Conservation (phyloP, 495 filamentous ascomycete species). For the Cryomyces antarcticus region DNA sequence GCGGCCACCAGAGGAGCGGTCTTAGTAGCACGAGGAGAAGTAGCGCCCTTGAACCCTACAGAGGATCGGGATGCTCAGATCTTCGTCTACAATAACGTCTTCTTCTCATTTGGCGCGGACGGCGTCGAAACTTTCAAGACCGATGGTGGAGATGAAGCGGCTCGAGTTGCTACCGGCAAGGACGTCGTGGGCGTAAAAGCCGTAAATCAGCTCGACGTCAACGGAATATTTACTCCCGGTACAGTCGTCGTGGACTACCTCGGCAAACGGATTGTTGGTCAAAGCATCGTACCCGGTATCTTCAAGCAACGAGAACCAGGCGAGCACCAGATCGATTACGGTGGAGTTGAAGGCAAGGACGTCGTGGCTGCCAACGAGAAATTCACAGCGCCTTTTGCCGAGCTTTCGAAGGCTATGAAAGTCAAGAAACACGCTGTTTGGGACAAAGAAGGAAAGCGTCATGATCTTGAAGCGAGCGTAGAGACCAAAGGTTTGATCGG, state of each 20-base stretch:
- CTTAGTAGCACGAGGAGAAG: conserved; percentile 77
- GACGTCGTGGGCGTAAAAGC: conserved; percentile 84
- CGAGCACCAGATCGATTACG: conserved; percentile 97
- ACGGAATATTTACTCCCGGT: conserved; percentile 80
- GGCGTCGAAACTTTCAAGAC: conserved; percentile 92
- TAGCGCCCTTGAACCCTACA: conserved; percentile 91
- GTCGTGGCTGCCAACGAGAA: conserved; percentile 73
- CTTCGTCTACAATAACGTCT: conserved; percentile 98
- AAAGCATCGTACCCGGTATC: conserved; percentile 96
- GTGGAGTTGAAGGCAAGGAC: conserved; percentile 93
- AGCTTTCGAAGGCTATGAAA: conserved; percentile 65
- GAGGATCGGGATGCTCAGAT: conserved; percentile 88
- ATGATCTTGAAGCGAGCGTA: conserved; percentile 85
- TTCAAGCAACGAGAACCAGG: conserved; percentile 97
- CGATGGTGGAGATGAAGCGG: conserved; percentile 94
- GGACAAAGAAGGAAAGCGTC: conserved; percentile 84
- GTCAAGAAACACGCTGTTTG: conserved; percentile 94
- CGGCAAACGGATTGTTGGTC: conserved; percentile 89
- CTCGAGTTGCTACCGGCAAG: conserved; percentile 88
- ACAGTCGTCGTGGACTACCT: conserved; percentile 95
- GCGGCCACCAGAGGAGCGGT: conserved; percentile 87
- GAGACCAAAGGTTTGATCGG: conserved; percentile 95
- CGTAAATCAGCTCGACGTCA: conserved; percentile 92
- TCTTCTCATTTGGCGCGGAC: conserved; percentile 96
- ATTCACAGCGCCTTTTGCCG: conserved; percentile 70